Evolutionary conservation across 208 protist genomes (phyloP).

Genomic region (Crithidia bombi): DNA sequence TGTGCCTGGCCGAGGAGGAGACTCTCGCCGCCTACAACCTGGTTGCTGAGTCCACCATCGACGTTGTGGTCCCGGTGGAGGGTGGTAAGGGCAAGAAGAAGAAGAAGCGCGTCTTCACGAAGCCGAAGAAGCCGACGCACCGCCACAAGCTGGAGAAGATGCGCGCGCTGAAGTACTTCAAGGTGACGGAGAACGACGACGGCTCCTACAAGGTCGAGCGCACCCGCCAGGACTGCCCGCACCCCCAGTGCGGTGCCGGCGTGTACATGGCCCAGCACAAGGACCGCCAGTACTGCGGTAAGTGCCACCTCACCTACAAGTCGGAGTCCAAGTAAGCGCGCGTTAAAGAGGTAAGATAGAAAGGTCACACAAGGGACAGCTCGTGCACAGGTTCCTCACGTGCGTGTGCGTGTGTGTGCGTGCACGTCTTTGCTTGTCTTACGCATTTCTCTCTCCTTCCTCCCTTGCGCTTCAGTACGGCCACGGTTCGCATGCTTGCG

Average conservation of each 20-base stretch:
- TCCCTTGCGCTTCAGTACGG: too few relatives aligned
- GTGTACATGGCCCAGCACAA: slow-evolving; percentile 99
- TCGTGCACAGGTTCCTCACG: slow-evolving; percentile 94
- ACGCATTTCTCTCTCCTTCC: too few relatives aligned
- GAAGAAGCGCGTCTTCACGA: slow-evolving; percentile 99
- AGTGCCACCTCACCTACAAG: slow-evolving; percentile 98
- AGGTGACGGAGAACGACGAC: slow-evolving; percentile 97
- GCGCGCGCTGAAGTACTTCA: slow-evolving; percentile 99
- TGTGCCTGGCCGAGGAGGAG: slow-evolving; percentile 78
- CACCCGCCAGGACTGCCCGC: slow-evolving; percentile 96
- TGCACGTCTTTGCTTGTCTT: too few relatives aligned
- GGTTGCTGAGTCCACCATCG: slow-evolving; percentile 84
- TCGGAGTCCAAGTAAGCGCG: slow-evolving; percentile 85
- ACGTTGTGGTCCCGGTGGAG: slow-evolving; percentile 89
- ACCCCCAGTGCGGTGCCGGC: slow-evolving; percentile 96
- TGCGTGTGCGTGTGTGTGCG: too few relatives aligned
- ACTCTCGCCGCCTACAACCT: slow-evolving; percentile 74
- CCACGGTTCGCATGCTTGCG: too few relatives aligned
- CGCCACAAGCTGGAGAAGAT: slow-evolving; percentile 99
- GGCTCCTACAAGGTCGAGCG: slow-evolving; percentile 96
- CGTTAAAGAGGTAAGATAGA: slow-evolving; percentile 99
- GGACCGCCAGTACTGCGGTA: slow-evolving; percentile 99
- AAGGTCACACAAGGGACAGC: slow-evolving; percentile 99
- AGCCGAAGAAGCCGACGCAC: slow-evolving; percentile 99
- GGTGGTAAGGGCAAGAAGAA: slow-evolving; percentile 98